Evolutionary conservation across 768 basidiomycete species (phyloP).

Genomic region (Boletus insuetus): DNA sequence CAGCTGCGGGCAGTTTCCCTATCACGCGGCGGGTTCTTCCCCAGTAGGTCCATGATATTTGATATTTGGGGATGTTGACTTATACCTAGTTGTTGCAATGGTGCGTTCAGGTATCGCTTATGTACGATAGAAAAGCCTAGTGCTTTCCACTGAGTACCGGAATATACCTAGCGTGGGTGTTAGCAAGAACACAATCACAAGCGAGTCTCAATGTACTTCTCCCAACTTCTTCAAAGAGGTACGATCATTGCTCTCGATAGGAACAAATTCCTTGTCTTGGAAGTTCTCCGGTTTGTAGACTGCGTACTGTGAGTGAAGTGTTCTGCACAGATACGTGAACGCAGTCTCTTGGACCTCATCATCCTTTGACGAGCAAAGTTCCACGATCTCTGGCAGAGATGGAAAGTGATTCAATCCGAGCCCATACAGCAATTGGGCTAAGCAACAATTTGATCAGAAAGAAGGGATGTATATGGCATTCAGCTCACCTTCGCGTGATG

Average conservation of each 20-base stretch:
- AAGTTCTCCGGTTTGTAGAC: conserved; percentile 52
- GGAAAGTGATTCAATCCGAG: conserved; percentile 67
- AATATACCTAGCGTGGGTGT: conserved; percentile 52
- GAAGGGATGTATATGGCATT: neutral
- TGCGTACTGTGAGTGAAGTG: conserved; percentile 54
- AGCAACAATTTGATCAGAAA: neutral
- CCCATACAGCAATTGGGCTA: conserved; percentile 69
- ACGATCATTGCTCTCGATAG: conserved; percentile 52
- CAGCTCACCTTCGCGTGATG: conserved; percentile 73
- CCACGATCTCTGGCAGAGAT: conserved; percentile 57
- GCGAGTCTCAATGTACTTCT: conserved; percentile 43
- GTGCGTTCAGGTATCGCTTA: conserved; percentile 45
- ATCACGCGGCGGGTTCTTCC: conserved; percentile 50
- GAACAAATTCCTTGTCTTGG: conserved; percentile 67
- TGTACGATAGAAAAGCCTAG: conserved; percentile 71
- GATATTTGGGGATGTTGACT: conserved; percentile 58
- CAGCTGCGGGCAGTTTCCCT: conserved; percentile 50
- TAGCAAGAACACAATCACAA: neutral
- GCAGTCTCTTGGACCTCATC: conserved; percentile 49
- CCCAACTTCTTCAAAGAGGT: conserved; percentile 56
- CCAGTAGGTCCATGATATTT: conserved; percentile 53
- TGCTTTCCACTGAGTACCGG: conserved; percentile 55
- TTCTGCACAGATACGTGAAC: conserved; percentile 74
- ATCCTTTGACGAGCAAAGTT: conserved; percentile 59
- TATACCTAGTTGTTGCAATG: conserved; percentile 58